Evolutionary conservation across 805 yeast species (phyloP).

Genomic region (Myxozyma monticola): DNA sequence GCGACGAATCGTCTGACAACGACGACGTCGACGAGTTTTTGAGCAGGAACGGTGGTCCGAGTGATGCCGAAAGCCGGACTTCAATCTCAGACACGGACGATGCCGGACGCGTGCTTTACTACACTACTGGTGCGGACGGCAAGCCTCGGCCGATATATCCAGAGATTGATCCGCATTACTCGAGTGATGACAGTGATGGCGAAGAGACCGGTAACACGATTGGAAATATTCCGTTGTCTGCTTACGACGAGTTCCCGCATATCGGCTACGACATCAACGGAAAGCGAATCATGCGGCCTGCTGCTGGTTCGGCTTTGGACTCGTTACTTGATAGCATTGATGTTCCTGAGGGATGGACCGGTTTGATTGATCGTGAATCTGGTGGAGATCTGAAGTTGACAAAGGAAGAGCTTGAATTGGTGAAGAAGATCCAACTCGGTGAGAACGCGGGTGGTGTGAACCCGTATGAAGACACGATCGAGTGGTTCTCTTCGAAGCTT

Average conservation of each 20-base stretch:
- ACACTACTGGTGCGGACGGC: slow-evolving; percentile 60
- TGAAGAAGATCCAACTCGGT: slow-evolving; percentile 79
- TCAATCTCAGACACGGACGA: slow-evolving; percentile 19
- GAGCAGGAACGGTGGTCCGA: slow-evolving; percentile 8
- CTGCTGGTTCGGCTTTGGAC: slow-evolving; percentile 92
- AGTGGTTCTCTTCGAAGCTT: slow-evolving; percentile 86
- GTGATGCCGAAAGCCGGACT: slow-evolving; percentile 22
- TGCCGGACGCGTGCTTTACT: slow-evolving; percentile 10
- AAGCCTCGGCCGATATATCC: slow-evolving; percentile 74
- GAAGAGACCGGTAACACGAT: slow-evolving; percentile 84
- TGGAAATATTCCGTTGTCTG: slow-evolving; percentile 89
- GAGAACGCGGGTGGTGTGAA: slow-evolving; percentile 81
- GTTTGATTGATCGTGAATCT: slow-evolving; percentile 83
- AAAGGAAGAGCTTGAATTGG: slow-evolving; percentile 83
- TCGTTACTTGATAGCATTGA: slow-evolving; percentile 86
- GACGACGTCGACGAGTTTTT: slow-evolving; percentile 20
- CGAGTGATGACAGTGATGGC: slow-evolving; percentile 85
- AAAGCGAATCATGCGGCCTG: slow-evolving; percentile 98
- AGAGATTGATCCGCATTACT: slow-evolving; percentile 86
- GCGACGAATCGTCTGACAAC: slow-evolving; percentile 11
- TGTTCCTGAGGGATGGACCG: slow-evolving; percentile 98
- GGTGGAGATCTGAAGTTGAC: slow-evolving; percentile 82
- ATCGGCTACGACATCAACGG: slow-evolving; percentile 97
- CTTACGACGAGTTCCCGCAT: slow-evolving; percentile 96
- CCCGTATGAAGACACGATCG: slow-evolving; percentile 91